Conservation (phyloP, 768 basidiomycete species). For the Amanita phalloides region DNA sequence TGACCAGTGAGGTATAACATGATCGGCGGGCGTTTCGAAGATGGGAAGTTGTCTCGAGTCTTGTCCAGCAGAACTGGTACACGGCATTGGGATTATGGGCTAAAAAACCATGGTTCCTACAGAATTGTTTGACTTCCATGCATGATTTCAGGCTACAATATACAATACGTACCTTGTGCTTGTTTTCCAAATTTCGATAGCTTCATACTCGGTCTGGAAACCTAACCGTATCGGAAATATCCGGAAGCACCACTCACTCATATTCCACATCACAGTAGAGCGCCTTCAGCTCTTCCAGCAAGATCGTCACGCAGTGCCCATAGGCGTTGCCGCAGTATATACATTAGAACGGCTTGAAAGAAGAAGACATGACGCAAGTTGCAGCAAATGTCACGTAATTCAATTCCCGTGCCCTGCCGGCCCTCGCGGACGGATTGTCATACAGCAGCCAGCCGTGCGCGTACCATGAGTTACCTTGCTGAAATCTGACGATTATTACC, state of each 20-base stretch:
- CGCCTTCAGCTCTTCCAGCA: slow-evolving; percentile 34
- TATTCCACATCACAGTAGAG: neutral
- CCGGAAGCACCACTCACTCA: slow-evolving; percentile 14
- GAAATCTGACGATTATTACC: no score
- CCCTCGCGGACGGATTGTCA: no score
- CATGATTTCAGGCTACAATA: neutral
- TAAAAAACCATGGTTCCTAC: slow-evolving; percentile 63
- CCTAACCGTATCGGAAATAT: neutral
- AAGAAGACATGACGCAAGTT: neutral
- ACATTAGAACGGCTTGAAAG: slow-evolving; percentile 20
- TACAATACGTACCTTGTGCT: neutral
- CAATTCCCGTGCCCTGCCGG: no score
- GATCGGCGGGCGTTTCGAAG: slow-evolving; percentile 76
- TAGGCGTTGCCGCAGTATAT: slow-evolving; percentile 36
- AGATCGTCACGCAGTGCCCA: slow-evolving; percentile 33
- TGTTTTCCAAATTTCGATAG: neutral
- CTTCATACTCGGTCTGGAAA: no score
- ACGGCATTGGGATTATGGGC: slow-evolving; percentile 61
- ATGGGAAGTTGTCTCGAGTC: slow-evolving; percentile 45
- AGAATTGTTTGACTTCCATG: slow-evolving; percentile 11
- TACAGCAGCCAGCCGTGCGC: no score
- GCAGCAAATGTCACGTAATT: no score
- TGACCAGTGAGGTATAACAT: slow-evolving; percentile 70
- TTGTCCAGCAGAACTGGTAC: slow-evolving; percentile 62
- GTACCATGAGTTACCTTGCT: no score